Base-by-base conservation (phyloP, 2,329 filamentous ascomycete species). In the Phyllosticta citribraziliensis region DNA sequence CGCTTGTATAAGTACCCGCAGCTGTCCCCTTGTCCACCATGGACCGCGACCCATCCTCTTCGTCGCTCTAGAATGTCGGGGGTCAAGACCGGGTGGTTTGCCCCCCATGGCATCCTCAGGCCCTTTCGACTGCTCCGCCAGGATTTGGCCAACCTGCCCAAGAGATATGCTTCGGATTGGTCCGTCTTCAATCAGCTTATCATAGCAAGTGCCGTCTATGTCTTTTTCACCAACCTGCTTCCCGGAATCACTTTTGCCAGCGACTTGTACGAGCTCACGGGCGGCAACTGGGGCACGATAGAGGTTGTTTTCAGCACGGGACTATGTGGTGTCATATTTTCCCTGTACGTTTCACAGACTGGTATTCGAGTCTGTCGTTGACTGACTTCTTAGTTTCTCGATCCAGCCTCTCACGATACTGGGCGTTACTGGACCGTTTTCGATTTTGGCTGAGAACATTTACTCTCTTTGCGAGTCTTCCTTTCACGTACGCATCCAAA, bases 161-260 rank as follows among this genome's bases (percentile, higher is more conserved):
- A 60, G 27, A 65, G 72, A n/a, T 74, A 70, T 53, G 61, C 65
- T 2, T 70, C 69, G 25, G 72, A 74, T 62, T 74, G 71, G 70
- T 69, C 63, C 5, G 64, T 80, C 22, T 87, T 88, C 70, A 87
- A 87, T 67, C 85, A 87, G 67, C 73, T 86, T 50, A 75, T 87
- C 6, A 72, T 87, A 58, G 84, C 84, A 24, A 85, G 83, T 67
- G 81, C 84, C 1, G 79, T 87, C 30, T 86, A 85, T 70, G 79
- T 87, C 63, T 87, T 86, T 75, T 87, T 87, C 68, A 86, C 84
- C 27, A 87, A 87, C 67, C 75, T 87, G 5, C 71, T 88, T 11
- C 85, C 85, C 0, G 84, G 85, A 1, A 86, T 87, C 66, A 87
- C 84, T 0, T 87, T 87, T 71, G 84, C 84, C 0, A 84, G 81